These are phyloP conservation scores for Bolboschoenoplectus hybrid DNA, from an alignment of 202 grass and related monocot genomes.

Conservation along the genomic window DNA sequence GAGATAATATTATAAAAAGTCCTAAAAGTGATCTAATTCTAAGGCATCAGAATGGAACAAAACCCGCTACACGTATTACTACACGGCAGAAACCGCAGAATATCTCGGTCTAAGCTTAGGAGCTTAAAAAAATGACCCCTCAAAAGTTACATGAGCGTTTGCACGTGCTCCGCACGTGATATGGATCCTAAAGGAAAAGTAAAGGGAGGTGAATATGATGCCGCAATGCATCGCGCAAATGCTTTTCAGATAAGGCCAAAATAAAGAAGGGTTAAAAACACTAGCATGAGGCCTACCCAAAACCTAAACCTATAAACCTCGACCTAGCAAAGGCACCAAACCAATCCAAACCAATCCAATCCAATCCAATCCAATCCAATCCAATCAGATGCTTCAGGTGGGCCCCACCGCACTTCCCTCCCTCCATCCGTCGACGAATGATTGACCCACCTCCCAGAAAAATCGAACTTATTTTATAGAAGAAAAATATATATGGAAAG, in stretches of 20 bases:
- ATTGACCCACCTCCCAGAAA: background rate
- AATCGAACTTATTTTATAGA: background rate
- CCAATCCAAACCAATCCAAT: slow-evolving; percentile 18
- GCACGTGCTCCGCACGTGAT: slow-evolving; percentile 31
- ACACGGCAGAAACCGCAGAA: background rate
- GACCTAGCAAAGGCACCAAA: background rate
- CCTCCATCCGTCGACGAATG: background rate
- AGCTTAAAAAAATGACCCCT: background rate
- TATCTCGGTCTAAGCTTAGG: background rate
- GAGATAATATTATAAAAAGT: background rate
- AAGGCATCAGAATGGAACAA: background rate
- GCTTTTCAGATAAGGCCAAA: slow-evolving; percentile 32
- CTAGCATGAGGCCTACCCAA: background rate
- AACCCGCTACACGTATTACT: background rate
- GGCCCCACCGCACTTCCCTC: slow-evolving; percentile 3
- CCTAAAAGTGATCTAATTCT: background rate
- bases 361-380: slow-evolving; percentile 29
- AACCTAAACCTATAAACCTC: too few species aligned
- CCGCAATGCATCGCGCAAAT: background rate
- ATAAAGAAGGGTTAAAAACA: slow-evolving; percentile 21
- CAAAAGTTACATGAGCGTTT: background rate
- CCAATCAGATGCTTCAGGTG: background rate
- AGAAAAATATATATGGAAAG: background rate
- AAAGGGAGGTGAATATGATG: background rate
- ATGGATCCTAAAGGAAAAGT: background rate